Percentiles rank a stretch among this genome's conserved stretches.
These are phyloP conservation scores for Huntiella abstrusa DNA, from an alignment of 2,329 filamentous ascomycete species.

Conservation along the genomic window DNA sequence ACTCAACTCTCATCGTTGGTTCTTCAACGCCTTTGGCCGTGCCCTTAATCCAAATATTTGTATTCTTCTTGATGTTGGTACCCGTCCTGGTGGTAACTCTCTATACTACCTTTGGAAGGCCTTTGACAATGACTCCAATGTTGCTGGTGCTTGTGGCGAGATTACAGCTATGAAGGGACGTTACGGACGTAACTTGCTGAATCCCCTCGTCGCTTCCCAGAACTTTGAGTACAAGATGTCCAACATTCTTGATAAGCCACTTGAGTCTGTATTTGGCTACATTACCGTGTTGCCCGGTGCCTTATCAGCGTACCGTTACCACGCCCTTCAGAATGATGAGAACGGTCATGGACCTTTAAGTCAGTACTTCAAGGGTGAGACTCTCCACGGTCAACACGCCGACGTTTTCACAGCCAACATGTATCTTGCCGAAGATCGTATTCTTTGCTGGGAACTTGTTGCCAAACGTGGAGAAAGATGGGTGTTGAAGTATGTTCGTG, in stretches of 20 bases:
- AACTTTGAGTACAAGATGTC: slow-evolving; percentile 99
- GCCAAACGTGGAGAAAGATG: slow-evolving; percentile 88
- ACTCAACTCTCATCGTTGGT: slow-evolving; percentile 96
- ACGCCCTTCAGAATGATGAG: slow-evolving; percentile 89
- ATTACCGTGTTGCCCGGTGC: slow-evolving; percentile 94
- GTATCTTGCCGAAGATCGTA: slow-evolving; percentile 97
- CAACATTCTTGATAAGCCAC: slow-evolving; percentile 91
- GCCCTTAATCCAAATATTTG: slow-evolving; percentile 91
- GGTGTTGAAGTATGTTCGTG: slow-evolving; percentile 96
- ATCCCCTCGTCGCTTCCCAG: slow-evolving; percentile 87
- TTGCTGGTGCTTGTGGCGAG: slow-evolving; percentile 89
- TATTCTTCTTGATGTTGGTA: slow-evolving; percentile 91
- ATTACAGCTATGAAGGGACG: slow-evolving; percentile 95
- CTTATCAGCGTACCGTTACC: slow-evolving; percentile 85
- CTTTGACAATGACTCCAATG: slow-evolving; percentile 93
- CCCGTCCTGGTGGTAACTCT: slow-evolving; percentile 69
- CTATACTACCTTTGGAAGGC: slow-evolving; percentile 99
- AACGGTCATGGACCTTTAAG: slow-evolving; percentile 88
- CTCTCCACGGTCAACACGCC: slow-evolving; percentile 83
- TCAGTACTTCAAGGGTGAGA: slow-evolving; percentile 99
- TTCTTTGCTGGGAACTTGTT: slow-evolving; percentile 93
- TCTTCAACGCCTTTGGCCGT: slow-evolving; percentile 93
- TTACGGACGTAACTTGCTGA: slow-evolving; percentile 63
- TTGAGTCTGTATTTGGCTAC: slow-evolving; percentile 95
- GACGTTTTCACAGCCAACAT: slow-evolving; percentile 98